Conservation (phyloP, 805 yeast species). For the Blastobotrys parvus region DNA sequence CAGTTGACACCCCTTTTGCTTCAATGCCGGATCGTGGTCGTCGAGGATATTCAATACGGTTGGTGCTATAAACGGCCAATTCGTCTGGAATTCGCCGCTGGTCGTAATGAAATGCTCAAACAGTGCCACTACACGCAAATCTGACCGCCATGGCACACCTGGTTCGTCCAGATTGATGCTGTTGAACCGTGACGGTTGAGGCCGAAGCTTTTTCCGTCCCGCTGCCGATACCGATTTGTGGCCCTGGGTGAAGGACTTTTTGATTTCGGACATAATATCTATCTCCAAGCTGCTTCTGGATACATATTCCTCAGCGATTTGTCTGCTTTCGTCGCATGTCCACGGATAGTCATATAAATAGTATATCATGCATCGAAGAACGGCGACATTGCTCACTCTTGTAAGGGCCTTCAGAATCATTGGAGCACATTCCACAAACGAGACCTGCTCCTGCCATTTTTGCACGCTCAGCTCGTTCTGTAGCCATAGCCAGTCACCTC, state of each 20-base stretch:
- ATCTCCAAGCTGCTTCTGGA: not conserved
- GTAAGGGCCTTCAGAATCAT: not conserved
- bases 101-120: slow-evolving; percentile 5
- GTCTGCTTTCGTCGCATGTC: not conserved
- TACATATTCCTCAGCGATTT: not conserved
- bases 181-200: not conserved
- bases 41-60: slow-evolving; percentile 24
- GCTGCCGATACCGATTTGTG: slow-evolving; percentile 6
- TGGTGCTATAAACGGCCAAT: slow-evolving; percentile 28
- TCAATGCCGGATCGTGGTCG: slow-evolving; percentile 18
- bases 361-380: not conserved
- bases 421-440: not conserved
- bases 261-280: not conserved
- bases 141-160: slow-evolving; percentile 7
- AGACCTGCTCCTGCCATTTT: not conserved
- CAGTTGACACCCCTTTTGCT: slow-evolving; percentile 19
- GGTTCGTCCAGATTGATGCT: slow-evolving; percentile 1
- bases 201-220: slow-evolving; percentile 3
- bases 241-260: slow-evolving; percentile 5
- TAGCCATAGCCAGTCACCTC: not conserved
- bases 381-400: not conserved
- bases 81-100: not conserved
- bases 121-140: slow-evolving; percentile 6
- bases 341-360: slow-evolving; percentile 2
- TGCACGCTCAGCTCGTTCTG: not conserved